Base-by-base conservation (phyloP, 225 moss, liverwort and hornwort genomes). In the Neckera pumila region DNA sequence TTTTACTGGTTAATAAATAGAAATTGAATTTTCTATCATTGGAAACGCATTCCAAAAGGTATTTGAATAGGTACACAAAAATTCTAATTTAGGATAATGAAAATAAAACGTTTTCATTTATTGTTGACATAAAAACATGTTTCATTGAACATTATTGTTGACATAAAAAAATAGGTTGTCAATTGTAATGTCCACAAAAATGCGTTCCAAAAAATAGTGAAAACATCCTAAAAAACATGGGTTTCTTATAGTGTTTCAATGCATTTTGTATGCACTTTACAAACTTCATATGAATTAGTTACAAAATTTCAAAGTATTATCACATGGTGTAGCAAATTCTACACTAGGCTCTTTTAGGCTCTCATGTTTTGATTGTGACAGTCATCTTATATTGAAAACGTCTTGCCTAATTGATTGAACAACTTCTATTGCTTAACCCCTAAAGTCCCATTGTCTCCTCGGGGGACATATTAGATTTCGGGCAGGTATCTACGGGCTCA, bases 11-110 rank as follows among this genome's bases (percentile, higher is more conserved):
- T n/a, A 22, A 38, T 12, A 7, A n/a, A 12, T 69, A 69, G 12
- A n/a, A 67, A 3, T 69, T 21, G 2, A 38, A 69, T 22, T 69
- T 22, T 69, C 7, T n/a, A 22, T 69, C 38, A 38, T 22, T 38
- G 11, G 2, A 11, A 21, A n/a, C 1, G 0, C 3, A 6, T 67
- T 3, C 12, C 12, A n/a, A 21, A n/a, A 45, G 45, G 12, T 67
- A 12, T n/a, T 67, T 20, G 4, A 36, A 11, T 66, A n/a, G 11
- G 20, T n/a, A n/a, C 11, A 66, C 8, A 5, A 15, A n/a, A 71
- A 71, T 0, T 26, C 8, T 14, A 38, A 26, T 71, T 42, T 8
- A 70, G 5, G 9, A 42, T 5, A 71, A 71, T 42, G 42, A 42
- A n/a, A n/a, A n/a, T n/a, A n/a, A n/a, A n/a, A n/a, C n/a, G n/a